These are phyloP conservation scores for Hypoxylon lenormandii DNA, from an alignment of 495 filamentous ascomycete species.

Conservation along the genomic window DNA sequence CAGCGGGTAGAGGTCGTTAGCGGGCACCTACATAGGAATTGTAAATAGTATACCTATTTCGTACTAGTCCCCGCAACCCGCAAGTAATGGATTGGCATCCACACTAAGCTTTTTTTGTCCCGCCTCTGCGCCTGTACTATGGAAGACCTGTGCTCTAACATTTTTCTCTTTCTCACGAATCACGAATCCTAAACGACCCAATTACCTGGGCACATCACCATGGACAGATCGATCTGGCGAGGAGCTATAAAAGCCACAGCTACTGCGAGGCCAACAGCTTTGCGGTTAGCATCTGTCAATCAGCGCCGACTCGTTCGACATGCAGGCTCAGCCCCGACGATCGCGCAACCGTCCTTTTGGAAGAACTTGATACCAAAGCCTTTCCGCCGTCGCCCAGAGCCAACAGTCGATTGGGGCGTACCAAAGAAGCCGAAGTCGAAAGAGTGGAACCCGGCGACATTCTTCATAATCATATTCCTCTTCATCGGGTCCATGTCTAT, in stretches of 20 bases:
- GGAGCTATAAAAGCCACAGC: conserved; percentile 25
- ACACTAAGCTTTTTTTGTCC: no score
- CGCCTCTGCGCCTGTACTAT: no score
- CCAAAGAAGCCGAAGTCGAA: conserved; percentile 64
- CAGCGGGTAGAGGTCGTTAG: no score
- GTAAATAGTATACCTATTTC: no score
- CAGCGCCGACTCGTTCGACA: conserved; percentile 25
- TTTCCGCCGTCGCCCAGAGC: conserved; percentile 46
- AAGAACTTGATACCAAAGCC: conserved; percentile 71
- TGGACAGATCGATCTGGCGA: conserved; percentile 39
- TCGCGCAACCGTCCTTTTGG: conserved; percentile 78
- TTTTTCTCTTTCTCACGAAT: no score
- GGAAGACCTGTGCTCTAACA: no score
- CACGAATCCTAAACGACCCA: conserved; percentile 1
- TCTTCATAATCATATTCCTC: conserved; percentile 89
- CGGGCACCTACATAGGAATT: no score
- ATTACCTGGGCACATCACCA: conserved; percentile 19
- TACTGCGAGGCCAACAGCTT: not conserved
- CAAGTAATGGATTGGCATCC: no score
- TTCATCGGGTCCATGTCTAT: conserved; percentile 95
- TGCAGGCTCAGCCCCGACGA: conserved; percentile 61
- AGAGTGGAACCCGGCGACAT: conserved; percentile 92
- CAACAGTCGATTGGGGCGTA: conserved; percentile 32
- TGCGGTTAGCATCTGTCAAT: conserved; percentile 5
- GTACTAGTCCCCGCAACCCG: no score